phyloP scores from a whole-genome alignment of 257 asterid species.

The Scutellaria barbata region DNA sequence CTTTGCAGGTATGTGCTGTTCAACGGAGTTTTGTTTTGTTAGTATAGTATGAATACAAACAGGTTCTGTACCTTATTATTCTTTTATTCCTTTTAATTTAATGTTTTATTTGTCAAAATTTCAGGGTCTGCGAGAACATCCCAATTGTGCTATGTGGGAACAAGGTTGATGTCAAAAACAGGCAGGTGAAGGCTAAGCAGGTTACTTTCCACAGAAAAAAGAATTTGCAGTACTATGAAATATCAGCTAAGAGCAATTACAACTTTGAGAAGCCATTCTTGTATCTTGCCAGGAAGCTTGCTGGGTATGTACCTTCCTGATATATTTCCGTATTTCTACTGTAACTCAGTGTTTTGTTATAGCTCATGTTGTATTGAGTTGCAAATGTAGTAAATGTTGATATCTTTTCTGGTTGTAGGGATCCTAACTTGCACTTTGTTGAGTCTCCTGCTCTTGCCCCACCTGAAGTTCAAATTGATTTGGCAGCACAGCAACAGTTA shows the following conservation, averaged over 20 bases:
- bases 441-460: constrained; percentile 94
- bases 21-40: not conserved
- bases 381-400: not conserved
- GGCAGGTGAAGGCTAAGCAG: constrained; percentile 93
- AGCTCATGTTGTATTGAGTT: not conserved
- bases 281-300: constrained; percentile 87
- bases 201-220: constrained; percentile 92
- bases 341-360: too few species aligned
- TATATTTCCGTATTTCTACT: not conserved
- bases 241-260: constrained; percentile 89
- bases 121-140: constrained; percentile 86
- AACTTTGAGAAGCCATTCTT: constrained; percentile 88
- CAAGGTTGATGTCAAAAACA: constrained; percentile 90
- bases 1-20: constrained; percentile 67
- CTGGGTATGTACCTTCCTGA: constrained; percentile 54
- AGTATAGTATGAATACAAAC: not conserved
- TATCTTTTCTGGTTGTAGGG: constrained; percentile 43
- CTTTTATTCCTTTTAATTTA: not conserved
- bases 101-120: not conserved
- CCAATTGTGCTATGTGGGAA: constrained; percentile 91
- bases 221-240: constrained; percentile 87
- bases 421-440: constrained; percentile 75
- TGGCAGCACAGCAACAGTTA: constrained; percentile 75
- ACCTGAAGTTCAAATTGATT: constrained; percentile 86
- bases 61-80: not conserved